phyloP scores from a whole-genome alignment of 352 stramenopile species.

The Stramenopiles sp. region DNA sequence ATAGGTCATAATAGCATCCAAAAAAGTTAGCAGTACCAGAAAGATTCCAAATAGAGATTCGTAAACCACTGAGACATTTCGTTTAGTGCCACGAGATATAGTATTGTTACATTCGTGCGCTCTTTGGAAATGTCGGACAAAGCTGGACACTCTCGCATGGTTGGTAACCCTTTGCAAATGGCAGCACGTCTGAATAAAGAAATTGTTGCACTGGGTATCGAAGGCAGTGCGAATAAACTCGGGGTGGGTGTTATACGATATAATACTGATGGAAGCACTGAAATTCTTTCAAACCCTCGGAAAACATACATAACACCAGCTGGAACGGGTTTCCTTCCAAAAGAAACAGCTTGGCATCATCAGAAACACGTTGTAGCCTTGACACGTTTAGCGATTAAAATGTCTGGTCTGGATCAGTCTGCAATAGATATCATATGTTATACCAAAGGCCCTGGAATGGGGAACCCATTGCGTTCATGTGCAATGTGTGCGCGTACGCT shows the following conservation, averaged over 20 bases:
- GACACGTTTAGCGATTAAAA: constrained; percentile 51
- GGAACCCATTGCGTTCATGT: constrained; percentile 70
- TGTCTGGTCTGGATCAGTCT: constrained; percentile 38
- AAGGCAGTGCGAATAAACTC: constrained; percentile 92
- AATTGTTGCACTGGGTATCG: constrained; percentile 72
- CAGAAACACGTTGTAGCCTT: constrained; percentile 74
- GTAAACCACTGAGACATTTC: no score
- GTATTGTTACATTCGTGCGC: no score
- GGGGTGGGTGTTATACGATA: constrained; percentile 28
- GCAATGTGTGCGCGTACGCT: constrained; percentile 69
- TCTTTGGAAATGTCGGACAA: constrained; percentile 1
- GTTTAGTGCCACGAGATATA: no score
- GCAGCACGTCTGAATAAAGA: no score
- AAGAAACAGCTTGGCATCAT: constrained; percentile 94
- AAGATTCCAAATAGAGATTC: no score
- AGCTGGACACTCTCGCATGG: background rate
- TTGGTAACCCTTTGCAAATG: background rate
- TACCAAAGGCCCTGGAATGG: constrained; percentile 77
- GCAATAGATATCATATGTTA: constrained; percentile 72
- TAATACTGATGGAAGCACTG: constrained; percentile 12
- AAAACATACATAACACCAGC: constrained; percentile 95
- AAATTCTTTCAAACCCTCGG: constrained; percentile 82
- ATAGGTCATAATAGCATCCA: no score
- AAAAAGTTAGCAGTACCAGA: no score
- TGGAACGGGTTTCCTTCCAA: constrained; percentile 81